Evolutionary conservation across 2,329 filamentous ascomycete species (phyloP), one percentile per base, ranked within the genome.

Genomic region (Ophiostoma perfectum): DNA sequence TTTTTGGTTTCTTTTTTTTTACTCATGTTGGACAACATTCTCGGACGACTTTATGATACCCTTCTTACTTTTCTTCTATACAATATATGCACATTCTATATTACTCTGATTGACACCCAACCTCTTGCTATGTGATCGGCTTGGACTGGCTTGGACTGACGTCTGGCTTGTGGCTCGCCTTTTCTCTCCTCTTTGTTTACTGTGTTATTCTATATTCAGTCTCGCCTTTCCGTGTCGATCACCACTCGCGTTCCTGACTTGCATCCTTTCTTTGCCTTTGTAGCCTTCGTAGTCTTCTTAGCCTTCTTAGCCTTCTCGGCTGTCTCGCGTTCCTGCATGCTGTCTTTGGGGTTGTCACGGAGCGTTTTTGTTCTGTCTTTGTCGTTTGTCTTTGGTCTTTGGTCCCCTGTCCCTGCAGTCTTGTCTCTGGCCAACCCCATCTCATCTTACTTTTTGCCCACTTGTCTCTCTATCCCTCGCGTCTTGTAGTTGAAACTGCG

Each of bases 1-100:
- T 64, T 16, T 41, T 7, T 63, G 60, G 5, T 38, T 68, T 7
- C 39, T 41, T 41, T 55, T 5, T 36, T 44, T 38, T 64, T 18
- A 41, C 7, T 64, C 16, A 14, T 27, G 27, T n/a, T 60, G 65
- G 68, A 45, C 27, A 27, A 41, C 49, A 36, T 60, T 18, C 39
- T 55, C 65, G 67, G 67, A 69, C 58, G 67, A 66, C 62, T 67
- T 67, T 64, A 66, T 67, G 68, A 69, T 69, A 69, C 68, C 68
- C 67, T 66, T 66, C 18, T 64, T 18, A 45, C 49, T 58, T 60
- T 16, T 4, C 14, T 63, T 63, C 38, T 60, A 60, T 60, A 60
- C 52, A 60, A 60, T 60, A 60, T 14, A 60, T 16, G 45, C 45
- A 27, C 27, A 47, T 47, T 45, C 42, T 45, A 8, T n/a, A 47